Percentiles rank a stretch among this genome's conserved stretches.
phyloP scores from a whole-genome alignment of 176 grass and related monocot genomes.

The Chloris gayana region DNA sequence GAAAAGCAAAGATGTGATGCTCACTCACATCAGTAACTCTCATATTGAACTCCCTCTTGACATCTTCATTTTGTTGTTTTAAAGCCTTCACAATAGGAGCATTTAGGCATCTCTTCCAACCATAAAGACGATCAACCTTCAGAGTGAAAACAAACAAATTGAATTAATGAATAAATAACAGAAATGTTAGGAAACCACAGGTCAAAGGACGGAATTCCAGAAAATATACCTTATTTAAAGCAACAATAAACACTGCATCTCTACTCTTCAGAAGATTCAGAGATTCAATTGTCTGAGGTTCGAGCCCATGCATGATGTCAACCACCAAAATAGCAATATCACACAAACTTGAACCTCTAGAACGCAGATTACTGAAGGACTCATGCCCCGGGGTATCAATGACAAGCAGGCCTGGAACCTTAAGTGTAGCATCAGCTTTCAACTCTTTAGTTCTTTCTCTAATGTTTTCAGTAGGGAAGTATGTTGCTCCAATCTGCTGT shows the following conservation, averaged over 20 bases:
- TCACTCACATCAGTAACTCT: constrained; percentile 83
- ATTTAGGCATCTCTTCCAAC: constrained; percentile 74
- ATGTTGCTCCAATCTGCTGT: constrained; percentile 93
- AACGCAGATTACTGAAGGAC: constrained; percentile 90
- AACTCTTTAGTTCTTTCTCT: constrained; percentile 94
- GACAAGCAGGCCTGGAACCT: constrained; percentile 94
- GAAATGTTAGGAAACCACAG: constrained; percentile 11
- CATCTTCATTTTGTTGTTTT: constrained; percentile 86
- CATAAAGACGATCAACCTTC: constrained; percentile 97
- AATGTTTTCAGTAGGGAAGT: constrained; percentile 97
- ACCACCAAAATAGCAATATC: constrained; percentile 98
- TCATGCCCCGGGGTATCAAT: constrained; percentile 97
- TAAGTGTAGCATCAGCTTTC: constrained; percentile 91
- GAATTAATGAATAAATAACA: constrained; percentile 26
- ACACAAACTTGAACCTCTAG: constrained; percentile 96
- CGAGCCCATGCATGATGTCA: constrained; percentile 97
- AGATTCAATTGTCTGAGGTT: constrained; percentile 93
- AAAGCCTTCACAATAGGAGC: constrained; percentile 81
- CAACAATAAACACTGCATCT: constrained; percentile 87
- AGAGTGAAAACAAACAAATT: constrained; percentile 36
- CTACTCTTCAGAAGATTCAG: constrained; percentile 84
- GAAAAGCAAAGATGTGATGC: constrained; percentile 14
- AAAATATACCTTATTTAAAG: constrained; percentile 91
- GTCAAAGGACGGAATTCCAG: constrained; percentile 15
- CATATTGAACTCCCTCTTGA: constrained; percentile 89